These are phyloP conservation scores for Trichophyton rubrum DNA, from an alignment of 2,329 filamentous ascomycete genomes.

Conservation along the genomic window DNA sequence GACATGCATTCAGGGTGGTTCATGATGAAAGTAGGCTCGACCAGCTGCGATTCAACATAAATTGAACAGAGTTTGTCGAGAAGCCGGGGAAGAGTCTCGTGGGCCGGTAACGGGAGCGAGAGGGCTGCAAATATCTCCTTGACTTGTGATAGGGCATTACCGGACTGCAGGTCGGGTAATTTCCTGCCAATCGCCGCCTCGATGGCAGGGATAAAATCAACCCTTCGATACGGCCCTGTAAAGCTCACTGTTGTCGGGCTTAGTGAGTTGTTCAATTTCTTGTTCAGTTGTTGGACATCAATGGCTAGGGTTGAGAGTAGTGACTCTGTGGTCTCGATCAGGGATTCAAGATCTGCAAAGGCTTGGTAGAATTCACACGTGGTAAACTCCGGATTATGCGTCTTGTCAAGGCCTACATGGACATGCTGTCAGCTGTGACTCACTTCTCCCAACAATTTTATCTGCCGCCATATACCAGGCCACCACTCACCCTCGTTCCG, in stretches of 20 bases:
- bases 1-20: constrained; percentile 86
- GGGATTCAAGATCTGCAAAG: constrained; percentile 60
- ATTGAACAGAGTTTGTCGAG: constrained; percentile 66
- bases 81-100: constrained; percentile 52
- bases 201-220: constrained; percentile 74
- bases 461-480: not conserved
- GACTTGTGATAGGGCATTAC: constrained; percentile 48
- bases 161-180: constrained; percentile 49
- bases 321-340: constrained; percentile 64
- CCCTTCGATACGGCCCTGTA: constrained; percentile 44
- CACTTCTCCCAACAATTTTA: not conserved
- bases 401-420: constrained; percentile 55
- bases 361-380: constrained; percentile 95
- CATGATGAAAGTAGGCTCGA: constrained; percentile 67
- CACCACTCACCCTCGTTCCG: constrained; percentile 62
- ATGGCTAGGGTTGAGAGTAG: constrained; percentile 51
- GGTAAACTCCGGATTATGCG: constrained; percentile 94
- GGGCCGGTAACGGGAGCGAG: constrained; percentile 38
- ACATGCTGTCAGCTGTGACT: constrained; percentile 10
- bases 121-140: constrained; percentile 42
- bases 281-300: constrained; percentile 37
- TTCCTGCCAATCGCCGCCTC: constrained; percentile 53
- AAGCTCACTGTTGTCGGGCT: constrained; percentile 45
- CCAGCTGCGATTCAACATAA: constrained; percentile 68
- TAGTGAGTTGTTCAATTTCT: constrained; percentile 28